phyloP scores from a whole-genome alignment of 441 rosid genomes.

The Euphorbia celastroides region DNA sequence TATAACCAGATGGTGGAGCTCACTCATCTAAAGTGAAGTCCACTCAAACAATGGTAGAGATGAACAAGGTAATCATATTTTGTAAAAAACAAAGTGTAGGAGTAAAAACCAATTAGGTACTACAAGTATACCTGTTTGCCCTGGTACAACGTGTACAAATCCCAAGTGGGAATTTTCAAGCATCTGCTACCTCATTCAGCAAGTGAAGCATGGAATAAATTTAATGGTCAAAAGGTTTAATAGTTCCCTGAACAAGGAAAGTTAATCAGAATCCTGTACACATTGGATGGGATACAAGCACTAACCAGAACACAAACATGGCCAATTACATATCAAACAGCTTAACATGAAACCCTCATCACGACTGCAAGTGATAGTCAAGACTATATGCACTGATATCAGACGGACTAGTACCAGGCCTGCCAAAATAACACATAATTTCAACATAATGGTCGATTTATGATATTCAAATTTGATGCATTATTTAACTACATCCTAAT shows the following conservation, averaged over 20 bases:
- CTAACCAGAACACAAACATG: background rate
- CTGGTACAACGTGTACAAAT: too few species aligned
- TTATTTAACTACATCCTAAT: too few species aligned
- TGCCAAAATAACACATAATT: conserved; percentile 23
- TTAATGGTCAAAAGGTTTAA: background rate
- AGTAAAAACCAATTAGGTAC: too few species aligned
- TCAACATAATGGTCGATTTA: background rate
- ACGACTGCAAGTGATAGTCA: conserved; percentile 73
- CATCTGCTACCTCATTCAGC: too few species aligned
- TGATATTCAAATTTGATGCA: background rate
- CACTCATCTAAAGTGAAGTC: too few species aligned
- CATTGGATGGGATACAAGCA: background rate
- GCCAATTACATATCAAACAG: conserved; percentile 2
- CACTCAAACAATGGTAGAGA: too few species aligned
- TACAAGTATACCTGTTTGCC: too few species aligned
- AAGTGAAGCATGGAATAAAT: background rate
- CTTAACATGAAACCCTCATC: conserved; percentile 22
- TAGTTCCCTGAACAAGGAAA: background rate
- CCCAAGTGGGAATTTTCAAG: too few species aligned
- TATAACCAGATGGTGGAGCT: too few species aligned
- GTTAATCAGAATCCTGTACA: conserved; percentile 2
- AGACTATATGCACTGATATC: conserved; percentile 70
- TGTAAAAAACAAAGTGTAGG: too few species aligned
- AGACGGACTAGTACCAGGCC: conserved; percentile 92
- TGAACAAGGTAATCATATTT: too few species aligned